Percentiles rank a stretch among this genome's conserved stretches.
These are phyloP conservation scores for Emericellopsis atlantica DNA, from an alignment of 2,329 filamentous ascomycete species.

Conservation along the genomic window DNA sequence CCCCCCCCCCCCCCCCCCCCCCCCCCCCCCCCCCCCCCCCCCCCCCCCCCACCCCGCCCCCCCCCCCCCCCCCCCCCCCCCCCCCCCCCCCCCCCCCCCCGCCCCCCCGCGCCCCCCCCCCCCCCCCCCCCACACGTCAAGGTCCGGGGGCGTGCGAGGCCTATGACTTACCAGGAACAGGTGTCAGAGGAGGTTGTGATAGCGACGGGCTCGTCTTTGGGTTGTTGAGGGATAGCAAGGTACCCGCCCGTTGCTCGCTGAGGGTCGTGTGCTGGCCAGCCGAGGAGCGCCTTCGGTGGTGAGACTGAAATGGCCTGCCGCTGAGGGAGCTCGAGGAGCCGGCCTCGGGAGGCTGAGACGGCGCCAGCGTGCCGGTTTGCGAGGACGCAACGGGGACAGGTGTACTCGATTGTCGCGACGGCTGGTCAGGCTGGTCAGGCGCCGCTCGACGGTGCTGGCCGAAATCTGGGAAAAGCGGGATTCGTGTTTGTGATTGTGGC, in stretches of 20 bases:
- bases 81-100: too few species aligned
- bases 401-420: neutral
- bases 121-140: too few species aligned
- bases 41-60: too few species aligned
- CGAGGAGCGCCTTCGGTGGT: conserved; percentile 35
- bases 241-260: conserved; percentile 16
- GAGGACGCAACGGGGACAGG: conserved; percentile 6
- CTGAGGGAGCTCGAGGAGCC: conserved; percentile 43
- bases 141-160: neutral
- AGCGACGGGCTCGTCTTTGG: conserved; percentile 9
- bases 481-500: too few species aligned
- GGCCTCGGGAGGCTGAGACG: conserved; percentile 24
- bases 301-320: conserved; percentile 31
- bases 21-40: too few species aligned
- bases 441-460: too few species aligned
- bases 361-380: conserved; percentile 33
- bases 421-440: too few species aligned
- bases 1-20: too few species aligned
- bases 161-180: conserved; percentile 41
- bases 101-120: too few species aligned
- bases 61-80: too few species aligned
- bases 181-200: conserved; percentile 24
- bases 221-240: conserved; percentile 14
- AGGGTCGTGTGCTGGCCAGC: conserved; percentile 15
- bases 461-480: too few species aligned